Base-by-base conservation (phyloP, 768 basidiomycete species). In the Pulveroboletus sp. region DNA sequence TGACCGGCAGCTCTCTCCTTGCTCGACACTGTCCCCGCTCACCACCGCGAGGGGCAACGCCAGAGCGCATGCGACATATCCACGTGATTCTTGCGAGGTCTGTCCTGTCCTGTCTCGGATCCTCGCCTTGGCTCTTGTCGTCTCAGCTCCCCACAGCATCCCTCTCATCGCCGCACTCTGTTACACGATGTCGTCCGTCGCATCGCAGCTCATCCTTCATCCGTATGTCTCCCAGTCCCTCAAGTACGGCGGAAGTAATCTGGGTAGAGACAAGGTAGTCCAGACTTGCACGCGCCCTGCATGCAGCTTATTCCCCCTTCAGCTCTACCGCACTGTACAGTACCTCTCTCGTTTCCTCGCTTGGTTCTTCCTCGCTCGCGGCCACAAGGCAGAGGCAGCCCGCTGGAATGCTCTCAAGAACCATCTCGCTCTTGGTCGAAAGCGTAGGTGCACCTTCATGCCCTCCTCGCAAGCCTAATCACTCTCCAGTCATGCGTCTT, bases 291-390 rank as follows among this genome's bases (percentile, higher is more conserved):
- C 8, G 35, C 12, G 17, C 31, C 31, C 18, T 27, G 10, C 33
- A 5, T 12, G 2, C 18, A 26, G 2, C 51, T 39, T n/a, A 50
- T n/a, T 21, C 39, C 18, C 24, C 35, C 38, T 17, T 10, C 55
- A 96, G 93, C 74, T 83, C 14, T 98, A 97, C 71, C 85, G 95
- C 56, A 81, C 89, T 18, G 67, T 93, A 47, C 96, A 99, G 73
- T 97, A 93, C 70, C 83, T 90, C 57, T 78, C 94, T 31, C 83
- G 94, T 38, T 83, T 97, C 65, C 80, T 91, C 56, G 85, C 91
- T 1, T 98, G 89, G 88, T 81, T 83, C 68, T 74, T 89, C 35
- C 66, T 87, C 42, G 74, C 75, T 8, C 77, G 82, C 44, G 92
- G 89, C 14, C 68, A 83, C 64, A 86, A 86, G 60, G 70, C 77